Evolutionary conservation across 768 basidiomycete species (phyloP), one percentile per base, ranked within the genome.

Genomic region (Amanita thiersii): DNA sequence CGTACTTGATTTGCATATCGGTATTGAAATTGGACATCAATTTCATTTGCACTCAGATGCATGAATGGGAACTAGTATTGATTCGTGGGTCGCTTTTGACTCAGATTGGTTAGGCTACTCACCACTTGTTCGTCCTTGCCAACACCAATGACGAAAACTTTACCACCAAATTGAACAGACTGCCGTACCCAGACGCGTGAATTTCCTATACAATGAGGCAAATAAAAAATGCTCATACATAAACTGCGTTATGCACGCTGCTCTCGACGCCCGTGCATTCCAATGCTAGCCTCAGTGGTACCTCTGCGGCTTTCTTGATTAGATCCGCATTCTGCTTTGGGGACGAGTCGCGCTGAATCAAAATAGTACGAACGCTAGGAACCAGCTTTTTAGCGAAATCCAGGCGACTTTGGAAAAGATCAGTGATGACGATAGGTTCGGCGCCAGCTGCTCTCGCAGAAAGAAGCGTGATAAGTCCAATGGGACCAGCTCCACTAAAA

Each of bases 21-120:
- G 53, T 79, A 82, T 57, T 77, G 79, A 60, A 82, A 79, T 45
- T 68, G 68, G 42, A 82, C 66, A 47, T 82, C 80, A 37, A 82
- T 78, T 55, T 82, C 80, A 44, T 81, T 80, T 21, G 75, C 78
- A 47, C 75, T 78, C 28, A 82, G 65, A 50, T 80, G 75, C 80
- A 82, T 81, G 58, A 82, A 81, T 10, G 81, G 80, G 62, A 82
- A 81, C 74, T 74, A 26, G n/a, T n/a, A n/a, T n/a, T n/a, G n/a
- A n/a, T n/a, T n/a, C n/a, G n/a, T n/a, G n/a, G n/a, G n/a, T n/a
- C n/a, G n/a, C n/a, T n/a, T n/a, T n/a, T n/a, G n/a, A n/a, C n/a
- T n/a, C n/a, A n/a, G n/a, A n/a, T n/a, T n/a, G n/a, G n/a, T n/a
- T n/a, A n/a, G n/a, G n/a, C n/a, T n/a, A 51, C 67, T 54, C 47